These are phyloP conservation scores for Penicillium brasilianum DNA, from an alignment of 2,329 filamentous ascomycete species.

Conservation along the genomic window DNA sequence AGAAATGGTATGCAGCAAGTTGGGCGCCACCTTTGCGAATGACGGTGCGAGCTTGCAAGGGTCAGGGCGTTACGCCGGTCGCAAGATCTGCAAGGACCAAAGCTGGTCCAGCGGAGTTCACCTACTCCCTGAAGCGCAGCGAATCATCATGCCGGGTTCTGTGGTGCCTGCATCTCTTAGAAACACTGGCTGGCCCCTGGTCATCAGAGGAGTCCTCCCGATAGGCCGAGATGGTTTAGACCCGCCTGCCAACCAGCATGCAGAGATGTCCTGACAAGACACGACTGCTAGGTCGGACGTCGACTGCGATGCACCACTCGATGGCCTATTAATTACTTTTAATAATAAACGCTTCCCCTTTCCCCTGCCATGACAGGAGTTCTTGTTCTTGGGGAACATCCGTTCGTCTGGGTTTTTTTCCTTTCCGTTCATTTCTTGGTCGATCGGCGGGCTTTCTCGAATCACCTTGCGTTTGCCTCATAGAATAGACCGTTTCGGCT, in stretches of 20 bases:
- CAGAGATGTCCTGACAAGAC: neutral
- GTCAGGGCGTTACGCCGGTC: conserved; percentile 25
- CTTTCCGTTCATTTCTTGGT: conserved; percentile 6
- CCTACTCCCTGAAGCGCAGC: neutral
- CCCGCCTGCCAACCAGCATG: neutral
- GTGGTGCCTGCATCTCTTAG: conserved; percentile 16
- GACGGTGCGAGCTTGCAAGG: neutral
- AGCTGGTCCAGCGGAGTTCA: too few species aligned
- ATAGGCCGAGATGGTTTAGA: conserved; percentile 17
- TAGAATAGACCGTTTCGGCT: conserved; percentile 12
- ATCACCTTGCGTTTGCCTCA: conserved; percentile 5
- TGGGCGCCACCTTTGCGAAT: neutral
- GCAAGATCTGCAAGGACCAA: conserved; percentile 21
- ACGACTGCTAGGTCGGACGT: neutral
- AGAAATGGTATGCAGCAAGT: conserved; percentile 1
- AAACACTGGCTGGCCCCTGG: conserved; percentile 24
- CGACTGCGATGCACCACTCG: conserved; percentile 1
- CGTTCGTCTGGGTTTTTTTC: conserved; percentile 16
- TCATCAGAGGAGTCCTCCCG: conserved; percentile 15
- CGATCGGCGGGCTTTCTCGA: conserved; percentile 16
- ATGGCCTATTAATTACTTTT: conserved; percentile 1
- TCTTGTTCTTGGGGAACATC: conserved; percentile 4
- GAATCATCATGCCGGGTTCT: conserved; percentile 17
- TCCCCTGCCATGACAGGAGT: conserved; percentile 15
- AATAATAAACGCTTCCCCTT: conserved; percentile 11